Base-by-base conservation (phyloP, 192 early-diverging fungal genomes). In the Coemansia reversa region DNA sequence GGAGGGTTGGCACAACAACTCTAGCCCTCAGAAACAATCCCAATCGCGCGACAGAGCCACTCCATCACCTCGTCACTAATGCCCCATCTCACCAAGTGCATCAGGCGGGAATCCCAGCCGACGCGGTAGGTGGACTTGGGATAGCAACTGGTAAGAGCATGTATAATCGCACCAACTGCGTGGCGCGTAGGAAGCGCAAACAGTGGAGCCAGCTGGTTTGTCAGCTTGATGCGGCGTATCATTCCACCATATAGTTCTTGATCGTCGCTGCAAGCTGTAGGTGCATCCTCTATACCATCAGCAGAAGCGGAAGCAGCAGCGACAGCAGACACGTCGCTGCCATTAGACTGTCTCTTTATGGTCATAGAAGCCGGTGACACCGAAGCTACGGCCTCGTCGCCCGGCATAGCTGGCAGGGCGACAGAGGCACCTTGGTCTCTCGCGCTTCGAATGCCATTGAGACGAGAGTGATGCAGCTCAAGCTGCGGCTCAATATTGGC, bases 91-190 rank as follows among this genome's bases (percentile, higher is more conserved):
- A 65, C 70, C 39, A 81, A 62, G 48, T 75, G 66, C 62, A 74
- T 54, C 72, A 78, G 55, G 12, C 78, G 83, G n/a, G 78, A 67
- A 53, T 81, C 83, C 75, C 77, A 77, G 59, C 83, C 83, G 27
- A 84, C 75, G 35, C 78, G 77, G 59, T 84, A 84, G 9, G 78
- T 81, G 20, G 71, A 62, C 63, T 84, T 84, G 28, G 82, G 82
- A 25, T 77, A 84, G 42, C 61, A 62, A 59, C 74, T 74, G 51
- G 74, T 74, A 27, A 84, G 71, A 2, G 82, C 74, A 28, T 84
- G 82, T 55, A 74, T 47, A 14, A 73, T 62, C 29, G 82, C 82
- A 14, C 49, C 56, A 39, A 84, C 73, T 9, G 72, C 75, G 45
- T 84, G 82, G 35, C 59, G 59, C 23, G 82, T 81, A 3, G 82